Base-by-base conservation (phyloP, 1,139 yeast species). In the Zygosaccharomyces pseudobailii region DNA sequence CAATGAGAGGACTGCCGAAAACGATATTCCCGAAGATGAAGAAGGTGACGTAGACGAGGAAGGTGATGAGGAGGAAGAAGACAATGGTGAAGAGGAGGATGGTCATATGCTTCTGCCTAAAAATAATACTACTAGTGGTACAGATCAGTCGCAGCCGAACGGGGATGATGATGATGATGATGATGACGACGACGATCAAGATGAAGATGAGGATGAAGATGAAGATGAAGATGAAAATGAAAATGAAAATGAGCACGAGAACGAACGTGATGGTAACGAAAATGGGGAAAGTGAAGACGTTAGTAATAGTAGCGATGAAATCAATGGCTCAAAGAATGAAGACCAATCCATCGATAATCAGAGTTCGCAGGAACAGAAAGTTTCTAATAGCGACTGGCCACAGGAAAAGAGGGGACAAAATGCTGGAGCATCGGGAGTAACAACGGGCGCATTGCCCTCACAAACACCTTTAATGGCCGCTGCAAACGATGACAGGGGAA, bases 201-300 rank as follows among this genome's bases (percentile, higher is more conserved):
- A 45, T 3, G 45, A 43, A 7, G 39, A 28, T 5, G 36, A 27
- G 6, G 36, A 19, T 5, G 36, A n/a, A n/a, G n/a, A n/a, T n/a
- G n/a, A n/a, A n/a, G n/a, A n/a, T n/a, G n/a, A n/a, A n/a, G n/a
- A n/a, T n/a, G n/a, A n/a, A n/a, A n/a, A n/a, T n/a, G n/a, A 21
- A 9, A 36, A 22, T 23, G 20, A 20, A 13, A 25, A 38, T 22
- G 24, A 32, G 3, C 20, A 20, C 9, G 40, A 39, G n/a, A 10
- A 38, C 7, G 71, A 62, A 0, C 69, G 59, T 17, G 51, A 46
- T 4, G 65, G 59, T 5, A 58, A 55, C n/a, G 63, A 56, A 2
- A 68, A 54, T 0, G 68, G 65, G 2, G 71, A 59, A 5, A 63
- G 55, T 2, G 69, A 58, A 4, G 66, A 57, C 0, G 69, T 63